phyloP scores from a whole-genome alignment of 1,139 yeast genomes.

The Sugiyamaella pinicola region DNA sequence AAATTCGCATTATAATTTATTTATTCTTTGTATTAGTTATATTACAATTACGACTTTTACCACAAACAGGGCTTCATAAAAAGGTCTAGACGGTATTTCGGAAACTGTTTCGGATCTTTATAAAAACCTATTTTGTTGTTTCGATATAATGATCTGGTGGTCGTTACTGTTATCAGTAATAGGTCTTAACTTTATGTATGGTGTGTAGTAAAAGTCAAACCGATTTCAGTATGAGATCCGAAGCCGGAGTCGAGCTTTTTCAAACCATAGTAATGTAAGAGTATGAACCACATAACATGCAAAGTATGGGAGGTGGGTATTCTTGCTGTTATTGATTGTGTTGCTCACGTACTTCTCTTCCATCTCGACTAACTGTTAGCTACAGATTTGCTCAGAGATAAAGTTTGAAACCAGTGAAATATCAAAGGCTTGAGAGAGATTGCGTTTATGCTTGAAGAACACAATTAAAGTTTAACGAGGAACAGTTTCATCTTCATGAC shows the following conservation, averaged over 20 bases:
- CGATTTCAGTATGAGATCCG: neutral
- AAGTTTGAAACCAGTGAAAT: neutral
- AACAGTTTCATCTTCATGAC: neutral
- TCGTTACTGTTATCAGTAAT: neutral
- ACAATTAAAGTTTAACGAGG: neutral
- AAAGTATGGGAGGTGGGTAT: too few species aligned
- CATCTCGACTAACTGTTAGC: too few species aligned
- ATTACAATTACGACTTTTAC: neutral
- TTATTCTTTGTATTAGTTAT: neutral
- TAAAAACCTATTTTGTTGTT: neutral
- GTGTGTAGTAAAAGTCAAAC: neutral
- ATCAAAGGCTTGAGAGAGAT: neutral
- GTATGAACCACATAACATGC: too few species aligned
- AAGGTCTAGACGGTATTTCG: neutral
- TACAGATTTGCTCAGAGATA: too few species aligned
- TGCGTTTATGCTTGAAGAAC: neutral
- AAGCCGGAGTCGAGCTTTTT: too few species aligned
- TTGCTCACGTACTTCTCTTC: too few species aligned
- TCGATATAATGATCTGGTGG: neutral
- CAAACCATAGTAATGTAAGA: too few species aligned
- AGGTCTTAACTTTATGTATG: too few species aligned
- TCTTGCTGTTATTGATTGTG: too few species aligned
- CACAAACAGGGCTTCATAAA: neutral
- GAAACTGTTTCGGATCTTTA: neutral
- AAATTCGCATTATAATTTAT: conserved; percentile 11